Percentiles rank a stretch among this genome's conserved stretches.
These are phyloP conservation scores for Colletotrichum chlorophyti DNA, from an alignment of 2,329 filamentous ascomycete genomes.

Conservation along the genomic window DNA sequence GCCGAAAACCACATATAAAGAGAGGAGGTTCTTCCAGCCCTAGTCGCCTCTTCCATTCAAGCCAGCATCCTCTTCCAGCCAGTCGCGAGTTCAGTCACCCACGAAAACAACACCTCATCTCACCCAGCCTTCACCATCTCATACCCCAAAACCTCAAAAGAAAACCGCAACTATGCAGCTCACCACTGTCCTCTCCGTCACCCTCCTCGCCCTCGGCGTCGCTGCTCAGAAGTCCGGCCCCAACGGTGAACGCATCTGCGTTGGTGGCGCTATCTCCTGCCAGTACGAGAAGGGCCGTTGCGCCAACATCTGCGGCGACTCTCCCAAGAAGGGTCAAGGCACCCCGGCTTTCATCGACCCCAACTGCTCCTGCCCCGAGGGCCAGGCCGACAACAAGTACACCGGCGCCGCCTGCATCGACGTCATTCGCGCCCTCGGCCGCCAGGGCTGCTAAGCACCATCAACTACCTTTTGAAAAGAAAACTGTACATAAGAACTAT, in stretches of 20 bases:
- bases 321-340: background rate
- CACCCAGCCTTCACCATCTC: too few species aligned
- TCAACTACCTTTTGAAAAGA: too few species aligned
- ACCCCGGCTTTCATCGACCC: constrained; percentile 11
- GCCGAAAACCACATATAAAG: too few species aligned
- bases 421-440: background rate
- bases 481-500: too few species aligned
- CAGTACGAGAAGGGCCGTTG: constrained; percentile 16
- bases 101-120: background rate
- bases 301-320: constrained; percentile 15
- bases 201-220: constrained; percentile 4
- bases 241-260: constrained; percentile 13
- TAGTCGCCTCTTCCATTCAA: too few species aligned
- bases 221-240: constrained; percentile 4
- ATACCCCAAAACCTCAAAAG: too few species aligned
- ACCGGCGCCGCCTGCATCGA: constrained; percentile 15
- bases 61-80: too few species aligned
- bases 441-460: constrained; percentile 1
- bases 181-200: background rate
- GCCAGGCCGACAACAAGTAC: constrained; percentile 13
- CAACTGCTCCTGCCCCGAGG: constrained; percentile 12
- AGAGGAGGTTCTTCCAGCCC: too few species aligned
- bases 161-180: constrained; percentile 6
- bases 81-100: background rate
- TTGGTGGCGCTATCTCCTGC: constrained; percentile 15